Conservation (phyloP, 352 stramenopile species). For the Lagenidium giganteum region DNA sequence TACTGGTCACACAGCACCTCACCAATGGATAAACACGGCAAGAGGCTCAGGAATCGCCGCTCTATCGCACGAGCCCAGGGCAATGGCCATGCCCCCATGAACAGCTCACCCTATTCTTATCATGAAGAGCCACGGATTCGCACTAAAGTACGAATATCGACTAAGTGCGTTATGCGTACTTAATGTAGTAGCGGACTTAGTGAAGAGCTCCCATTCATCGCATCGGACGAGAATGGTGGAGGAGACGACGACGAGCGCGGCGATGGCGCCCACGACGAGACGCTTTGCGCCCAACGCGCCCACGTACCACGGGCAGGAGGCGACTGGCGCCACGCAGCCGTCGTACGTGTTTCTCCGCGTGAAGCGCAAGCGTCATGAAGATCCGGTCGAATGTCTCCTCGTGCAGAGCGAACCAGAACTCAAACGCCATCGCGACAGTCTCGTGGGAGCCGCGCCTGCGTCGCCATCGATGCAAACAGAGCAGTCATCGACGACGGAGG, state of each 20-base stretch:
- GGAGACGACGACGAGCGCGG: slow-evolving; percentile 3
- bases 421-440: slow-evolving; percentile 6
- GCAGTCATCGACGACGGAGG: background rate
- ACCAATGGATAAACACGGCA: slow-evolving; percentile 2
- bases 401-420: slow-evolving; percentile 42
- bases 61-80: too few species aligned
- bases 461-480: slow-evolving; percentile 2
- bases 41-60: too few species aligned
- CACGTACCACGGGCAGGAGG: slow-evolving; percentile 13
- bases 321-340: slow-evolving; percentile 4
- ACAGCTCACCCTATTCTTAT: too few species aligned
- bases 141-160: too few species aligned
- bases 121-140: too few species aligned
- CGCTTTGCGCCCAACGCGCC: slow-evolving; percentile 14
- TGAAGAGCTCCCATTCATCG: background rate
- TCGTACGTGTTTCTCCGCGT: slow-evolving; percentile 71
- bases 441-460: background rate
- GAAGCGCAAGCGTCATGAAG: slow-evolving; percentile 80
- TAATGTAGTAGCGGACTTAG: too few species aligned
- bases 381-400: slow-evolving; percentile 62
- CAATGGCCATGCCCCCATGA: too few species aligned
- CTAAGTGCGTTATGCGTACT: too few species aligned
- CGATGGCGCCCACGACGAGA: slow-evolving; percentile 6
- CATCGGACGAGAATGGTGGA: slow-evolving; percentile 13
- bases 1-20: slow-evolving; percentile 21